Evolutionary conservation across 352 stramenopile species (phyloP).

Genomic region (Blastocystis sp.): DNA sequence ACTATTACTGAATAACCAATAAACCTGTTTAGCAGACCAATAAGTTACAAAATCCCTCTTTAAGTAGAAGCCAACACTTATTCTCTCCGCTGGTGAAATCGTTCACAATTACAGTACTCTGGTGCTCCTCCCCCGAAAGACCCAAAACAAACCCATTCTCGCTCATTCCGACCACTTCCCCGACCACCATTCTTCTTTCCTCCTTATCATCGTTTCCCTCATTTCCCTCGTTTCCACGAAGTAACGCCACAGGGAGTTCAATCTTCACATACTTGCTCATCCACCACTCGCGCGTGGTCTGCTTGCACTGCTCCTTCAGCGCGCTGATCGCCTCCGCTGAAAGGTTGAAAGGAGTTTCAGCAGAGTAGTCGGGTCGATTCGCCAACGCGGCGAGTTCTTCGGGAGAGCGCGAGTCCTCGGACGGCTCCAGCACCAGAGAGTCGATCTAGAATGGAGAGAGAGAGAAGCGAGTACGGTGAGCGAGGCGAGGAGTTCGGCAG

Average conservation of each 20-base stretch:
- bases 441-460: not conserved
- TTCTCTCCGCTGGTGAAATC: constrained; percentile 32
- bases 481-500: not conserved
- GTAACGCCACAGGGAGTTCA: not conserved
- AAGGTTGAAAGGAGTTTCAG: not conserved
- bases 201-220: constrained; percentile 29
- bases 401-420: not conserved
- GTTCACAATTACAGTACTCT: constrained; percentile 42
- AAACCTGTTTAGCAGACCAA: not conserved
- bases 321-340: not conserved
- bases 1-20: not conserved
- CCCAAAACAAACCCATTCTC: constrained; percentile 64
- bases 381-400: not conserved
- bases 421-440: constrained; percentile 19
- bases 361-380: not conserved
- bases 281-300: constrained; percentile 46
- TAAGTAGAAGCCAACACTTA: constrained; percentile 61
- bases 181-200: constrained; percentile 1
- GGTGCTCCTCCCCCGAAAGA: not conserved
- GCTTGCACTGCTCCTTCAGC: constrained; percentile 24
- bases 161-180: constrained; percentile 56
- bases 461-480: not conserved
- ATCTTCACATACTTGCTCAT: constrained; percentile 69
- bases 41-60: constrained; percentile 61
- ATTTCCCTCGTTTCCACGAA: not conserved